A percentile compares a stretch with the other conserved stretches of the same genome.
Evolutionary conservation across 768 basidiomycete species (phyloP).

Genomic region (Boletellus emodensis): DNA sequence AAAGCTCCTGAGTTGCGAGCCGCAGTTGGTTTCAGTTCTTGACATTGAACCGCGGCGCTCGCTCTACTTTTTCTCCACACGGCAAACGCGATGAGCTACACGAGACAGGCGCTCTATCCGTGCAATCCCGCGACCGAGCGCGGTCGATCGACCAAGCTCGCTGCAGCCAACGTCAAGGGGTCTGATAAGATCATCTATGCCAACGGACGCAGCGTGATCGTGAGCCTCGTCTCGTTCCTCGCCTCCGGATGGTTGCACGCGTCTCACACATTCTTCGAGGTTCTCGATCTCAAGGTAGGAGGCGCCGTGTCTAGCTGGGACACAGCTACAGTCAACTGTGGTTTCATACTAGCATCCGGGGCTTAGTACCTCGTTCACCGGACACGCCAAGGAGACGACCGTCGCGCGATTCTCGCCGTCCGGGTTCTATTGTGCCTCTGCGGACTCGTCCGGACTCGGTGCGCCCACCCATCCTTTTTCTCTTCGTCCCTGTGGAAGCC

Average conservation of each 20-base stretch:
- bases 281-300: conserved; percentile 77
- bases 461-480: conserved; percentile 12
- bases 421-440: conserved; percentile 94
- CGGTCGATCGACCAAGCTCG: conserved; percentile 69
- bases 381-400: conserved; percentile 80
- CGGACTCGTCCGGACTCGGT: conserved; percentile 80
- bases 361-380: conserved; percentile 62
- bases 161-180: conserved; percentile 47
- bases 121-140: conserved; percentile 66
- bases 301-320: conserved; percentile 16
- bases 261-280: conserved; percentile 39
- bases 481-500: not conserved
- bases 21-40: conserved; percentile 8
- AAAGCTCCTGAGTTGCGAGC: conserved; percentile 16
- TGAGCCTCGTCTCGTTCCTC: conserved; percentile 39
- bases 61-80: not conserved
- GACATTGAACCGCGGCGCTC: not conserved
- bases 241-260: not conserved
- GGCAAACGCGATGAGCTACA: conserved; percentile 44
- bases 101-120: conserved; percentile 51
- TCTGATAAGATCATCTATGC: conserved; percentile 78
- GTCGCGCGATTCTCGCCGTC: conserved; percentile 91
- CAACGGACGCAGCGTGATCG: conserved; percentile 81
- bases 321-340: not conserved
- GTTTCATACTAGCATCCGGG: conserved; percentile 53